Conservation (phyloP, 306 rosid species). For the Trifolium dubium region DNA sequence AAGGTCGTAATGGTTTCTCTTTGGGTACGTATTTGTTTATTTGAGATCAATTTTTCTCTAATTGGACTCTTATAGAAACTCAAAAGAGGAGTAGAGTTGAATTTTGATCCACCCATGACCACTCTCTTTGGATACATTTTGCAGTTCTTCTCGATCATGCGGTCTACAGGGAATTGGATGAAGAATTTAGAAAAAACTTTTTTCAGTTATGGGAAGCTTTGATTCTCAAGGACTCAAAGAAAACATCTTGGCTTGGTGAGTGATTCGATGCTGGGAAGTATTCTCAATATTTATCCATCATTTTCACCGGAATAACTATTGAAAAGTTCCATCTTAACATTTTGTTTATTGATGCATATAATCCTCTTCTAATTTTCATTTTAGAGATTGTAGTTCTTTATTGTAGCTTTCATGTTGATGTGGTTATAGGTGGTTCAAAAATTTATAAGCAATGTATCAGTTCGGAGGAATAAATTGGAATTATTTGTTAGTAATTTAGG, state of each 20-base stretch:
- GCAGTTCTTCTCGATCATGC: conserved; percentile 96
- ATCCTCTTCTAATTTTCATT: conserved; percentile 22
- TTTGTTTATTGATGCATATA: conserved; percentile 31
- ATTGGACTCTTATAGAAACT: conserved; percentile 25
- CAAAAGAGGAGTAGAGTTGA: conserved; percentile 24
- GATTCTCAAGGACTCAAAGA: conserved; percentile 64
- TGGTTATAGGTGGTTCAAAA: too few relatives aligned
- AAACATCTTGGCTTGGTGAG: conserved; percentile 65
- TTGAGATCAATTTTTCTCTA: conserved; percentile 28
- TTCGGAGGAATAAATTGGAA: too few relatives aligned
- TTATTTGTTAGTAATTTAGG: too few relatives aligned
- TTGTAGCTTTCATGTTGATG: conserved; percentile 28
- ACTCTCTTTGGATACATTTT: conserved; percentile 39
- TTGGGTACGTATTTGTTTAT: conserved; percentile 57
- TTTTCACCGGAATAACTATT: conserved; percentile 84
- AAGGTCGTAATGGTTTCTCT: too few relatives aligned
- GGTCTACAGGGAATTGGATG: conserved; percentile 74
- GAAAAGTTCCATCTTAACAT: conserved; percentile 62
- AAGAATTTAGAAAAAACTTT: conserved; percentile 75
- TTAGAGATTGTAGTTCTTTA: conserved; percentile 16
- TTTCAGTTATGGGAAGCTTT: conserved; percentile 95
- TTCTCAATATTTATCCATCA: conserved; percentile 74
- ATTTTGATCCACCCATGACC: conserved; percentile 17
- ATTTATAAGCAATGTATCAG: too few relatives aligned
- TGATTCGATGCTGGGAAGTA: conserved; percentile 76